Conservation (phyloP, 1,284 basidiomycete genomes). For the Cutaneotrichosporon arboriforme region DNA sequence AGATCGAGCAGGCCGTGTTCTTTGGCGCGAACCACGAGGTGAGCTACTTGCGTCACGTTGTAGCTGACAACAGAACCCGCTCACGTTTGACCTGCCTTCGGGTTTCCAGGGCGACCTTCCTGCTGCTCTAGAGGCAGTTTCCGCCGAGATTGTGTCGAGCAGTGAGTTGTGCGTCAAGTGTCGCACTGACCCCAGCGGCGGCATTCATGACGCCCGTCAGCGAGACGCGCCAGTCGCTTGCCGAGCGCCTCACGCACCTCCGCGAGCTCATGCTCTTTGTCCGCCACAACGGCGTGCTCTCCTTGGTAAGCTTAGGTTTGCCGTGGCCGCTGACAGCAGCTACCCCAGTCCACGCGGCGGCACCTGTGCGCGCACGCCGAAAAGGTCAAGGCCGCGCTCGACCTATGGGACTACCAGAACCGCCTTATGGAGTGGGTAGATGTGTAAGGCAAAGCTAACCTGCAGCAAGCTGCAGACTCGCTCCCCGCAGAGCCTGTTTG, state of each 20-base stretch:
- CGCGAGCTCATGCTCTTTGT: slow-evolving; percentile 81
- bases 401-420: slow-evolving; percentile 80
- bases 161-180: slow-evolving; percentile 23
- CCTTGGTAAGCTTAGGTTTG: slow-evolving; percentile 54
- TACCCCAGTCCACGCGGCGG: slow-evolving; percentile 72
- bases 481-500: slow-evolving; percentile 43
- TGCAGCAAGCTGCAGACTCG: slow-evolving; percentile 28
- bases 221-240: slow-evolving; percentile 75
- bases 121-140: slow-evolving; percentile 50
- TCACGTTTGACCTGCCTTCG: slow-evolving; percentile 51
- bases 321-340: slow-evolving; percentile 50
- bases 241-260: slow-evolving; percentile 66
- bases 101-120: slow-evolving; percentile 51
- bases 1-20: slow-evolving; percentile 55
- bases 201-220: slow-evolving; percentile 68
- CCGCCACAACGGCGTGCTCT: slow-evolving; percentile 71
- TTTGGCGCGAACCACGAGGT: slow-evolving; percentile 50
- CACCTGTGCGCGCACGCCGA: slow-evolving; percentile 79
- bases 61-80: slow-evolving; percentile 48
- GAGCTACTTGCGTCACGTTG: slow-evolving; percentile 1
- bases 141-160: slow-evolving; percentile 48
- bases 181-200: slow-evolving; percentile 52
- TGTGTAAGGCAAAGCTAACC: neutral
- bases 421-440: slow-evolving; percentile 43
- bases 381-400: slow-evolving; percentile 72